Conservation (phyloP, 2,329 filamentous ascomycete genomes). For the Fusarium nematophilum region DNA sequence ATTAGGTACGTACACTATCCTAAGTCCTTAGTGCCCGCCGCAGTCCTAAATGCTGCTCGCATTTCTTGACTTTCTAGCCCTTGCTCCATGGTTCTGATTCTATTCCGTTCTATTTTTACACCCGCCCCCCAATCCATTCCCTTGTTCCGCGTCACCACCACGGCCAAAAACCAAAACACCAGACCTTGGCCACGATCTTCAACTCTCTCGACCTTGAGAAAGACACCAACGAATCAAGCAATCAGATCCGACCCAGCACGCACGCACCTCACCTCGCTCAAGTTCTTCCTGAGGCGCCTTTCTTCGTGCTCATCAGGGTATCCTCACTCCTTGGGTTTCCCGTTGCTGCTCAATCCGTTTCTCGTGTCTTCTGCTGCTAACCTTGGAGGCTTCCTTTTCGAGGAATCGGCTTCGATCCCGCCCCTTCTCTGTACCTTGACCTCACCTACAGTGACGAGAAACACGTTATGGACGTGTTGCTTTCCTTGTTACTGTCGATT, state of each 20-base stretch:
- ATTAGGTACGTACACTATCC: no score
- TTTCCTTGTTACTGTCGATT: not conserved
- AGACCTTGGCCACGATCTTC: not conserved
- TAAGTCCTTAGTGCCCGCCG: no score
- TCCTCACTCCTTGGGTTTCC: not conserved
- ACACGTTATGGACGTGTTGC: not conserved
- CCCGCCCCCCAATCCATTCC: no score
- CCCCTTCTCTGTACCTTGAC: not conserved
- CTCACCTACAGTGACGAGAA: not conserved
- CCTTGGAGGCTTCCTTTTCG: no score
- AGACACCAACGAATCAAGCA: slow-evolving; percentile 3
- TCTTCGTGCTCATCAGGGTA: not conserved
- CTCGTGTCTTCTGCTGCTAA: slow-evolving; percentile 1
- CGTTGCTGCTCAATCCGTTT: not conserved
- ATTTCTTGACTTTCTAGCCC: no score
- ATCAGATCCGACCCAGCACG: no score
- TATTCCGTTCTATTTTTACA: no score
- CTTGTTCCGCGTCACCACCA: no score
- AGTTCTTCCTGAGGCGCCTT: not conserved
- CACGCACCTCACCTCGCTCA: not conserved
- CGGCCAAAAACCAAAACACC: slow-evolving; percentile 9
- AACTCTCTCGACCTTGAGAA: not conserved
- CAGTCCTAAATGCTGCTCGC: no score
- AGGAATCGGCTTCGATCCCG: slow-evolving; percentile 1
- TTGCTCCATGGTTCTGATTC: no score